Base-by-base conservation (phyloP, 1,284 basidiomycete species). In the Inonotus hispidus region DNA sequence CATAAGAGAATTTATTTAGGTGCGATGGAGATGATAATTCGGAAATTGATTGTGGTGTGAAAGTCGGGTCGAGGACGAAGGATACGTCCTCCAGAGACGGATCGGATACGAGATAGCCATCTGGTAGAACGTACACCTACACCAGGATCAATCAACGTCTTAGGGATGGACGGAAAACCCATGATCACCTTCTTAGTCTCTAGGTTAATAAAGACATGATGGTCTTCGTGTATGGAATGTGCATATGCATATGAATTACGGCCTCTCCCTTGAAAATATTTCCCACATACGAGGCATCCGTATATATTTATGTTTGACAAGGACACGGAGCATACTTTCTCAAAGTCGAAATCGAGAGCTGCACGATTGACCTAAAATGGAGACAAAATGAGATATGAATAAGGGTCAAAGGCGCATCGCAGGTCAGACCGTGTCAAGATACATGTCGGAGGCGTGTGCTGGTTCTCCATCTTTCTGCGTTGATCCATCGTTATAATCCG, bases 261-360 rank as follows among this genome's bases (percentile, higher is more conserved):
- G 19, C 97, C 95, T 67, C 97, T 82, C 3, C 97, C 97, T 79
- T 99, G 97, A 70, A 98, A 99, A 76, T 98, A 99, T 75, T 97
- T 98, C 59, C 97, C 97, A 72, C 95, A 98, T 11, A 99, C 95
- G 53, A 99, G 85, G 71, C 97, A 99, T 23, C 93, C 94, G 70
- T 99, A 99, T 65, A 93, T 92, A 73, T 99, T 97, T 80, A 98
- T 95, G 74, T 98, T 97, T 32, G 92, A 93, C 53, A 94, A 80
- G 29, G 93, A 96, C 61, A 99, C 93, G 8, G 94, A 98, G 79
- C 97, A 99, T 32, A 99, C 83, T 79, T 96, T 94, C 78, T 99
- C 97, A 71, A 99, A 99, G 76, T 99, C 97, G 75, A 99, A 99
- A 74, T 99, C 97, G 63, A 99, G 85, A 43, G 87, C 80, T 59